Conservation (phyloP, 257 asterid species). For the Eucommia ulmoides region DNA sequence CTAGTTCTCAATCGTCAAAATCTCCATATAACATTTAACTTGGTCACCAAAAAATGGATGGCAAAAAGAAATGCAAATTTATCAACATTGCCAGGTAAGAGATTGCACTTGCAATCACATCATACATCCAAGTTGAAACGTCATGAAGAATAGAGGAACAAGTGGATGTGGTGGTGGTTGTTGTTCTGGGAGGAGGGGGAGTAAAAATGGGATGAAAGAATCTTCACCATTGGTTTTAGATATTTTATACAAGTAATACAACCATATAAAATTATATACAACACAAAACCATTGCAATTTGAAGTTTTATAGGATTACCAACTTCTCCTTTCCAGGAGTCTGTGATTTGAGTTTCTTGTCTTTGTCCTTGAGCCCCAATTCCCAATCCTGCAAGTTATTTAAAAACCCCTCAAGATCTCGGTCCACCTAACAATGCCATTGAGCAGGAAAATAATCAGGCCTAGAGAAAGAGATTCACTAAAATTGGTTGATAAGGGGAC, state of each 20-base stretch:
- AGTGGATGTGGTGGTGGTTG: too few species aligned
- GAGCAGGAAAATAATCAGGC: conserved; percentile 6
- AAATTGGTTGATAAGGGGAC: not conserved
- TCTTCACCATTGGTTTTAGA: not conserved
- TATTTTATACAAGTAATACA: not conserved
- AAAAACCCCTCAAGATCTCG: conserved; percentile 78
- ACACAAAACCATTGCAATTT: too few species aligned
- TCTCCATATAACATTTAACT: not conserved
- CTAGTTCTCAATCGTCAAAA: not conserved
- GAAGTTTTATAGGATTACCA: conserved; percentile 27
- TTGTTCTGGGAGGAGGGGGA: too few species aligned
- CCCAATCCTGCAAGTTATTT: conserved; percentile 79
- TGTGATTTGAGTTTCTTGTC: conserved; percentile 62
- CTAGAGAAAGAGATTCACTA: not conserved
- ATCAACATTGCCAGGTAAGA: not conserved
- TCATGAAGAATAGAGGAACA: not conserved
- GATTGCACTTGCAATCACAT: not conserved
- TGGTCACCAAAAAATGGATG: not conserved
- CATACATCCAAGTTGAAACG: not conserved
- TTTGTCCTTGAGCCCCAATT: conserved; percentile 56
- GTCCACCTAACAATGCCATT: conserved; percentile 13
- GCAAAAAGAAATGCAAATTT: not conserved
- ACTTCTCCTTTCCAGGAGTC: conserved; percentile 29
- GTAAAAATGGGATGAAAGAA: not conserved
- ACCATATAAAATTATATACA: not conserved